phyloP scores from a whole-genome alignment of 192 early-diverging fungal genomes.

The Neocallimastix lanati region DNA sequence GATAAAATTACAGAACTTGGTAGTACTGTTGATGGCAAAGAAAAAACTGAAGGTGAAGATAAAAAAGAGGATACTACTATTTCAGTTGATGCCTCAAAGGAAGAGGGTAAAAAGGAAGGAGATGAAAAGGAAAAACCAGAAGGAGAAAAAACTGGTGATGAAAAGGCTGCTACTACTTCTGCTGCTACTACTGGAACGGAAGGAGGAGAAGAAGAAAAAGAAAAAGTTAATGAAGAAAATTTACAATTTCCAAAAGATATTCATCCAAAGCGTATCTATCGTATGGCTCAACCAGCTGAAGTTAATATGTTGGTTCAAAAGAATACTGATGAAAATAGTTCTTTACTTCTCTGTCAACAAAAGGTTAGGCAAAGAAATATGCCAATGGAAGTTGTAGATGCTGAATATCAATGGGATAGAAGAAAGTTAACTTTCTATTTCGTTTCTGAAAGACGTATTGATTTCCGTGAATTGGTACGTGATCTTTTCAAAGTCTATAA shows the following conservation, averaged over 20 bases:
- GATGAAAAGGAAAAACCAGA: too few species aligned
- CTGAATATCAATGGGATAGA: slow-evolving; percentile 97
- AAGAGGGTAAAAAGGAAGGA: neutral
- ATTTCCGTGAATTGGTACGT: slow-evolving; percentile 88
- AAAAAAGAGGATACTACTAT: neutral
- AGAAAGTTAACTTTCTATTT: slow-evolving; percentile 95
- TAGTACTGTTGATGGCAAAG: neutral
- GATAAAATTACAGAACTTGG: neutral
- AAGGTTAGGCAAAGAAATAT: slow-evolving; percentile 80
- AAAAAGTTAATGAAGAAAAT: neutral
- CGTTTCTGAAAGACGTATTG: slow-evolving; percentile 78
- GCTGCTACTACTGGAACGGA: neutral
- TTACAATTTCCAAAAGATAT: slow-evolving; percentile 45
- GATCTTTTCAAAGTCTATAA: slow-evolving; percentile 96
- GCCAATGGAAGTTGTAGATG: slow-evolving; percentile 89
- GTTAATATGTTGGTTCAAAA: slow-evolving; percentile 62
- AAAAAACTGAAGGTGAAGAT: neutral
- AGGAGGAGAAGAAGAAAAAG: neutral
- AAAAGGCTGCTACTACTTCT: too few species aligned
- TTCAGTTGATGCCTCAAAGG: neutral
- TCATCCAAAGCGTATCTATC: slow-evolving; percentile 78
- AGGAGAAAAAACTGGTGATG: neutral
- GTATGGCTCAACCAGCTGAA: slow-evolving; percentile 61
- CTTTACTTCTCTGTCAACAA: slow-evolving; percentile 65
- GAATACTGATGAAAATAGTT: slow-evolving; percentile 74